These are phyloP conservation scores for Lepidium sativum DNA, from an alignment of 345 rosid genomes.

Conservation along the genomic window DNA sequence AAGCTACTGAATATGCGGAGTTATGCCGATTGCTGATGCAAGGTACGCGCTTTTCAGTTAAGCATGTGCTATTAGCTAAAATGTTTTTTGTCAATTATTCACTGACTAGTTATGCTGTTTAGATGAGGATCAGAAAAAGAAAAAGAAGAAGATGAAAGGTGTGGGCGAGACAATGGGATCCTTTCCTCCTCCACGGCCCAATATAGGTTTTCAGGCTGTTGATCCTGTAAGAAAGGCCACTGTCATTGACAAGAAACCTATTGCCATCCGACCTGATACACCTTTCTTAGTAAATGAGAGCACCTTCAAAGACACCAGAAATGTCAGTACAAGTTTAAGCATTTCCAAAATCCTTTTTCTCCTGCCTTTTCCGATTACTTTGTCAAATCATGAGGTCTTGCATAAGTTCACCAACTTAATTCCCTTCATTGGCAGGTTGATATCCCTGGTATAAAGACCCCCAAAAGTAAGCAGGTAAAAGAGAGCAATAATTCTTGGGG, in stretches of 20 bases:
- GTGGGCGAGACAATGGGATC: conserved; percentile 33
- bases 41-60: conserved; percentile 43
- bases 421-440: conserved; percentile 50
- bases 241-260: conserved; percentile 32
- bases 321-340: conserved; percentile 36
- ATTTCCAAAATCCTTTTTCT: not conserved
- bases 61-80: not conserved
- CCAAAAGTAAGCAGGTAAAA: conserved; percentile 51
- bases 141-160: conserved; percentile 62
- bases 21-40: conserved; percentile 89
- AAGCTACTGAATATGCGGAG: conserved; percentile 91
- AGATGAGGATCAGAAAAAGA: conserved; percentile 80
- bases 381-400: conserved; percentile 1
- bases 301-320: conserved; percentile 40
- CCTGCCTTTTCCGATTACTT: not conserved
- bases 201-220: conserved; percentile 31
- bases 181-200: conserved; percentile 34
- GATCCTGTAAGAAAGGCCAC: conserved; percentile 52
- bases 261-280: conserved; percentile 34
- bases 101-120: conserved; percentile 14
- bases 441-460: conserved; percentile 35
- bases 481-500: conserved; percentile 30
- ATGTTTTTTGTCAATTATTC: not conserved
- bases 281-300: conserved; percentile 36
- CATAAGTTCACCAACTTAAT: conserved; percentile 11